Evolutionary conservation across 345 rosid species (phyloP).

Genomic region (Arabis alpina): DNA sequence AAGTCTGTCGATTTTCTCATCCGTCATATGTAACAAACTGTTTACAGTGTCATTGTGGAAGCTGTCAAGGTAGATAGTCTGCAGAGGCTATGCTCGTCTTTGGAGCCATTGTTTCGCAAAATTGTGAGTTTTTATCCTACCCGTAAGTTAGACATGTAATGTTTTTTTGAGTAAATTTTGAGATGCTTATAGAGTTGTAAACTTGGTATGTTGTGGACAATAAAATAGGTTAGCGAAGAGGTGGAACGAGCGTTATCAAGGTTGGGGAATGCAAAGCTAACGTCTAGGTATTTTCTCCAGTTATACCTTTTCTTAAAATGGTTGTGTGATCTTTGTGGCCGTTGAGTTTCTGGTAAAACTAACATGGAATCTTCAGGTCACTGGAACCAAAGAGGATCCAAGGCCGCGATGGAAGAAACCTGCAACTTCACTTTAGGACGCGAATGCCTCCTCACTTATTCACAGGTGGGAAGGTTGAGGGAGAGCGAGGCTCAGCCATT

Average conservation of each 20-base stretch:
- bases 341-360: slow-evolving; percentile 7
- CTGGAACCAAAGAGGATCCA: slow-evolving; percentile 62
- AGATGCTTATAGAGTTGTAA: slow-evolving; percentile 17
- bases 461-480: slow-evolving; percentile 92
- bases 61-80: slow-evolving; percentile 93
- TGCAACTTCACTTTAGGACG: slow-evolving; percentile 80
- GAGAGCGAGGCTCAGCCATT: slow-evolving; percentile 83
- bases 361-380: slow-evolving; percentile 46
- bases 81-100: slow-evolving; percentile 86
- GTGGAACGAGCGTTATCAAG: slow-evolving; percentile 85
- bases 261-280: slow-evolving; percentile 57
- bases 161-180: not conserved
- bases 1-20: slow-evolving; percentile 25
- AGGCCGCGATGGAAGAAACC: slow-evolving; percentile 61
- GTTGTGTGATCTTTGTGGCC: not conserved
- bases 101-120: slow-evolving; percentile 94
- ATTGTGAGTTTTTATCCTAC: slow-evolving; percentile 60
- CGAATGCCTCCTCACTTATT: slow-evolving; percentile 92
- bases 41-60: slow-evolving; percentile 87
- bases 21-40: slow-evolving; percentile 30
- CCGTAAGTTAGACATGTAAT: not conserved
- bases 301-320: slow-evolving; percentile 2
- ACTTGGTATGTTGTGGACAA: slow-evolving; percentile 22
- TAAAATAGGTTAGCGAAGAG: slow-evolving; percentile 86
- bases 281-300: slow-evolving; percentile 54